Evolutionary conservation across 306 rosid species (phyloP).

Genomic region (Inga laurina): DNA sequence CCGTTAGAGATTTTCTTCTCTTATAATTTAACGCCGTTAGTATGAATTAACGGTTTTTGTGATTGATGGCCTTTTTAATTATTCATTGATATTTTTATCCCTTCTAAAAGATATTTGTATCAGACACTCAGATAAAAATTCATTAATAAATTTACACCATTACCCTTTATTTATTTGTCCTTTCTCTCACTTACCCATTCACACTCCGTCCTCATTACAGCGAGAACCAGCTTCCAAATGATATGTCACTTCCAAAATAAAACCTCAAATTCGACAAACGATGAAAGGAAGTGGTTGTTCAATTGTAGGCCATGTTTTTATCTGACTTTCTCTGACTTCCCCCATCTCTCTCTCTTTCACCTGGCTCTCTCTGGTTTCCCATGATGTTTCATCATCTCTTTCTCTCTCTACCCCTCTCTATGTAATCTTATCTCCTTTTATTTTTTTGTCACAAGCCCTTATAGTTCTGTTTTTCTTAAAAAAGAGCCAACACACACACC

Average conservation of each 20-base stretch:
- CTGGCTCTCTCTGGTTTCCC: conserved; percentile 26
- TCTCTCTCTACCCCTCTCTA: conserved; percentile 31
- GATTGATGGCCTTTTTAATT: too few species aligned
- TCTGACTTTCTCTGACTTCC: conserved; percentile 22
- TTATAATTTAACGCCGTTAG: too few species aligned
- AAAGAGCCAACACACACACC: conserved; percentile 27
- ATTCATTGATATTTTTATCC: too few species aligned
- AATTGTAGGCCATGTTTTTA: conserved; percentile 20
- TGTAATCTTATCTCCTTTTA: conserved; percentile 46
- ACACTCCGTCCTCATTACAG: not conserved
- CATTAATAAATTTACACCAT: too few species aligned
- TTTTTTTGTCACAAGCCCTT: conserved; percentile 38
- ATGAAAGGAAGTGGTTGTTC: conserved; percentile 26
- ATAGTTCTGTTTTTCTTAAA: conserved; percentile 35
- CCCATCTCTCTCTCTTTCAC: conserved; percentile 28
- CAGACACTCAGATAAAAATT: too few species aligned
- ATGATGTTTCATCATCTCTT: not conserved
- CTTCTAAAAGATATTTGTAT: too few species aligned
- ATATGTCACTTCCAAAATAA: conserved; percentile 1
- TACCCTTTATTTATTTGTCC: not conserved
- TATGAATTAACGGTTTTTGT: too few species aligned
- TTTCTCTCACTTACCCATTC: not conserved
- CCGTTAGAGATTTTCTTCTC: too few species aligned
- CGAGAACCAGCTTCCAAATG: not conserved
- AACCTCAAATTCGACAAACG: conserved; percentile 44